Base-by-base conservation (phyloP, 345 rosid genomes). In the Dipteronia sinensis region DNA sequence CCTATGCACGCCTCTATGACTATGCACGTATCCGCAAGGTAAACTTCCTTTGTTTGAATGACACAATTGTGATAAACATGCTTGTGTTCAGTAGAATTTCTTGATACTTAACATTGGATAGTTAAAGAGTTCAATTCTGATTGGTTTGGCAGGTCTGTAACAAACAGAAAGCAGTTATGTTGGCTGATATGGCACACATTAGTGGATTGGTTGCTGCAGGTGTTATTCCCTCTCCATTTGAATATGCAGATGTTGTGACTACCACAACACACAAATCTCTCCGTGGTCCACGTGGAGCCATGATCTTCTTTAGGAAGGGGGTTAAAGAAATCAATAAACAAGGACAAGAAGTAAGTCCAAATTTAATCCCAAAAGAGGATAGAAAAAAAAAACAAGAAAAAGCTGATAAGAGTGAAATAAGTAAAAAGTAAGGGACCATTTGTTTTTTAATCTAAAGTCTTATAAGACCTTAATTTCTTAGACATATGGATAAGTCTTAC, bases 241-340 rank as follows among this genome's bases (percentile, higher is more conserved):
- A 95, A 84, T 93, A 90, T 84, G 98, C 98, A 16, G 99, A 93
- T 86, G 78, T 95, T 59, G 98, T 95, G 81, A 95, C 99, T 2
- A 95, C 99, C 66, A 93, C 99, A 61, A 95, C 99, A 42, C 99
- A 95, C 83, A 95, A 95, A 80, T 95, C 99, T 15, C 98, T 95
- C 67, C 97, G 99, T 61, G 99, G 99, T 80, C 98, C 99, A 29
- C 90, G 99, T 76, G 99, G 99, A 16, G 99, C 98, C 63, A 92
- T 95, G 98, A 95, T 95, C 82, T 95, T 95, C 90, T 95, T 89
- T 83, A 89, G 93, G 85, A 95, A 93, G 88, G 99, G 97, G 16
- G 76, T 95, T 38, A 95, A 95, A 84, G 97, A 86, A 86, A 69
- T 93, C 49, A 90, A 92, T 86, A 93, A 95, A 85, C 89, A 89